phyloP scores from a whole-genome alignment of 2,329 filamentous ascomycete genomes.

The Leptosphaerulina australis region DNA sequence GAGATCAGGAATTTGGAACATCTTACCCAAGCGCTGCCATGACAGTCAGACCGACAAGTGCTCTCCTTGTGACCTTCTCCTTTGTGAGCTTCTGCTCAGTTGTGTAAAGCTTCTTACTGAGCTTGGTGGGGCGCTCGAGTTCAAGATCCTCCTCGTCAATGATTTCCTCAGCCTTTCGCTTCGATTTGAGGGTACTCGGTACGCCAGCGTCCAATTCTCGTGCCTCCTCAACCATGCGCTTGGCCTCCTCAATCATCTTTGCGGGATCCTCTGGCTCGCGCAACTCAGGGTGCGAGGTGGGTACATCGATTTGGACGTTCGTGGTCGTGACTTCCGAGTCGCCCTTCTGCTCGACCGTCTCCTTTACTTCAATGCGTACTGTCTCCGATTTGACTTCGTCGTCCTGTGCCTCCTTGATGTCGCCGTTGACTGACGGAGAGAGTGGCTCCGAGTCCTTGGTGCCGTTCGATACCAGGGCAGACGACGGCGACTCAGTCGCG shows the following conservation, averaged over 20 bases:
- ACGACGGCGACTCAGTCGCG: conserved; percentile 57
- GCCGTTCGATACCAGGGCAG: conserved; percentile 49
- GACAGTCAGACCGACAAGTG: conserved; percentile 82
- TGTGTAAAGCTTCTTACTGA: conserved; percentile 66
- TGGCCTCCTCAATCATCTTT: conserved; percentile 84
- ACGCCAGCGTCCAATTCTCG: conserved; percentile 57
- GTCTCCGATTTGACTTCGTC: conserved; percentile 50
- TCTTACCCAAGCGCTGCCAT: conserved; percentile 91
- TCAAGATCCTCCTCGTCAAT: conserved; percentile 58
- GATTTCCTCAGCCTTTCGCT: conserved; percentile 63
- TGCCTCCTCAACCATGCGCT: conserved; percentile 82
- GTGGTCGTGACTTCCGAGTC: conserved; percentile 73
- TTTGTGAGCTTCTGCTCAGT: conserved; percentile 80
- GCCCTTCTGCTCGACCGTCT: conserved; percentile 63
- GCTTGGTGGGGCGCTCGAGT: conserved; percentile 68
- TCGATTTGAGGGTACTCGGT: conserved; percentile 29
- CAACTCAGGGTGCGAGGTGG: conserved; percentile 68
- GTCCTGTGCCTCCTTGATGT: conserved; percentile 33
- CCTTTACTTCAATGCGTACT: conserved; percentile 73
- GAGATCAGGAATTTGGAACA: no score
- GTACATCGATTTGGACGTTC: conserved; percentile 76
- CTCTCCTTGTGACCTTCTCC: conserved; percentile 83
- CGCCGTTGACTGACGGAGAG: conserved; percentile 48
- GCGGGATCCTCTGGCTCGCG: conserved; percentile 78
- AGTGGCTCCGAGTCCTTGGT: conserved; percentile 49